A percentile compares a stretch with the other conserved stretches of the same genome.
These are phyloP conservation scores for Thalia dealbata DNA, from an alignment of 176 grass and related monocot species.

Conservation along the genomic window DNA sequence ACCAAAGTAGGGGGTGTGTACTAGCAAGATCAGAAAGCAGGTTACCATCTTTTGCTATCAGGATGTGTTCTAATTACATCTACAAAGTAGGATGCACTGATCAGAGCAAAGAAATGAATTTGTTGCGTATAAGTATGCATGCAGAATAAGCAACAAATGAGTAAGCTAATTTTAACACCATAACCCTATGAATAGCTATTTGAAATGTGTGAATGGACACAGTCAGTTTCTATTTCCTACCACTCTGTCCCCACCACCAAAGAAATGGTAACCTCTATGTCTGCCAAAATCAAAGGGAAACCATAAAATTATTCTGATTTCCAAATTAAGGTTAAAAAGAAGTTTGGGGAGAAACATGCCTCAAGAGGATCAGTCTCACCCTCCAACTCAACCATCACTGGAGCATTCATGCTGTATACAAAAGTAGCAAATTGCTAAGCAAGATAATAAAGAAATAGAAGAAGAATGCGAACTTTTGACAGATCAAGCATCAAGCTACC, in stretches of 20 bases:
- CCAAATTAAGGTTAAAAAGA: neutral
- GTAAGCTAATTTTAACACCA: too few species aligned
- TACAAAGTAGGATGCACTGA: too few species aligned
- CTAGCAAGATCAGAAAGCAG: neutral
- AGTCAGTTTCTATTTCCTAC: too few species aligned
- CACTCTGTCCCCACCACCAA: too few species aligned
- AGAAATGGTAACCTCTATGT: neutral
- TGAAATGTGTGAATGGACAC: too few species aligned
- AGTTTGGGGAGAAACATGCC: slow-evolving; percentile 26
- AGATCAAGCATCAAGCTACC: neutral
- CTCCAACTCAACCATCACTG: slow-evolving; percentile 90
- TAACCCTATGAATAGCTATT: too few species aligned
- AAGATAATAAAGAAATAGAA: neutral
- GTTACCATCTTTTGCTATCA: too few species aligned
- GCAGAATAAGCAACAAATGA: too few species aligned
- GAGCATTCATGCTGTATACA: slow-evolving; percentile 79
- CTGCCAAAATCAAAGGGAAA: neutral
- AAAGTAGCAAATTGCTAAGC: neutral
- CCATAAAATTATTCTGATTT: neutral
- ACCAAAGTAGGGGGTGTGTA: neutral
- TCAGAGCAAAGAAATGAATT: too few species aligned
- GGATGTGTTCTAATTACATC: too few species aligned
- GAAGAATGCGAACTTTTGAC: neutral
- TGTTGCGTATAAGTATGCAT: too few species aligned
- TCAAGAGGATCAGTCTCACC: slow-evolving; percentile 89